phyloP scores from a whole-genome alignment of 1,284 basidiomycete species.

The Tilletia walkeri region DNA sequence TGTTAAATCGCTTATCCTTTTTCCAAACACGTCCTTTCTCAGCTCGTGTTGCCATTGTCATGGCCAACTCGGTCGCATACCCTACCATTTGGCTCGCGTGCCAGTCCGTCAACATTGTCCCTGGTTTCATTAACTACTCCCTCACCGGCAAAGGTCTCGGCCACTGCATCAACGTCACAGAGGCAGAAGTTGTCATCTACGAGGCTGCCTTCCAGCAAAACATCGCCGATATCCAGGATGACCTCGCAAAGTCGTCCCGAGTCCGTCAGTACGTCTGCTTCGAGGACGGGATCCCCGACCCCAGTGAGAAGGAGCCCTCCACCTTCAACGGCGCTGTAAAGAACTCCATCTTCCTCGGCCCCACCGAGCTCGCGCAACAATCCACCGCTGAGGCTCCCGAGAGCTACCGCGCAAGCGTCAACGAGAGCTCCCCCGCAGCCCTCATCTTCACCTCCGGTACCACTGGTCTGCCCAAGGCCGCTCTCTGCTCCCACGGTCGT shows the following conservation, averaged over 20 bases:
- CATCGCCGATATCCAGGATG: conserved; percentile 38
- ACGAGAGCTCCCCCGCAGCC: conserved; percentile 32
- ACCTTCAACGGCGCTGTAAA: conserved; percentile 24
- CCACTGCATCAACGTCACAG: conserved; percentile 52
- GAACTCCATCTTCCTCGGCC: conserved; percentile 34
- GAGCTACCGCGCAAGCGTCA: conserved; percentile 35
- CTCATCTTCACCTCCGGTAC: conserved; percentile 50
- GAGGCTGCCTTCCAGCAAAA: conserved; percentile 46
- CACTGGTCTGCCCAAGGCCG: conserved; percentile 55
- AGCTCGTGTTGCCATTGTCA: conserved; percentile 47
- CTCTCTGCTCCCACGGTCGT: conserved; percentile 54
- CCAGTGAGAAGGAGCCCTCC: conserved; percentile 24
- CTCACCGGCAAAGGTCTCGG: conserved; percentile 46
- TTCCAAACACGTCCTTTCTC: background rate
- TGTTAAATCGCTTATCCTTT: background rate
- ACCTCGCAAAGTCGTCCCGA: conserved; percentile 25
- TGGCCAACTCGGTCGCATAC: conserved; percentile 47
- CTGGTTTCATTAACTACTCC: conserved; percentile 56
- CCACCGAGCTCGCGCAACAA: conserved; percentile 32
- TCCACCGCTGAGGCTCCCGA: conserved; percentile 32
- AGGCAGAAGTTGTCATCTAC: conserved; percentile 47
- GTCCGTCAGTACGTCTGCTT: conserved; percentile 41
- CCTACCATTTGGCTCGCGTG: conserved; percentile 45
- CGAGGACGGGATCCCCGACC: conserved; percentile 41
- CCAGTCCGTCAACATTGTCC: conserved; percentile 46